Base-by-base conservation (phyloP, 352 stramenopile genomes). In the Pilasporangium apinafurcum region DNA sequence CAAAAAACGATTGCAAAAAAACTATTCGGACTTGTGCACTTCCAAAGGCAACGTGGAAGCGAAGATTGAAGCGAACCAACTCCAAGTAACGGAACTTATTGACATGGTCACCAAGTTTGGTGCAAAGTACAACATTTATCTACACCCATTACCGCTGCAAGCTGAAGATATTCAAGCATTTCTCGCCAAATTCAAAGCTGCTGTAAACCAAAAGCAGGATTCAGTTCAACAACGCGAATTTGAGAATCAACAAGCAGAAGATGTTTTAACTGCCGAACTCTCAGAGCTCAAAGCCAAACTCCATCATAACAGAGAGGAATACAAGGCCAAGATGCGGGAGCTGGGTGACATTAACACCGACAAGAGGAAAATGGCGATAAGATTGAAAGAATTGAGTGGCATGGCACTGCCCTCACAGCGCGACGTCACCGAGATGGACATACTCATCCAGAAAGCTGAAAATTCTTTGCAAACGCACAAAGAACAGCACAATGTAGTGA, bases 71-170 rank as follows among this genome's bases (percentile, higher is more conserved):
- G 51, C 32, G 1, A 67, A 77, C 26, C 64, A 84, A 38, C 45
- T 51, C 6, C 34, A 49, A 18, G 43, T 76, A 2, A 56, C 49
- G 5, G 57, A 81, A 10, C 18, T 89, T 2, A 53, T 92, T 27
- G 46, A 73, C 29, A 52, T 66, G 25, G 72, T 61, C 0, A 53
- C 48, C 1, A 57, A 59, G 18, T 54, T 79, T 8, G 66, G 78
- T 3, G 66, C 59, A 8, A 82, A 81, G 41, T 86, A 91, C 46
- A 48, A 63, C 12, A 81, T 91, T 34, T 61, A 81, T 24, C 37
- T 64, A 9, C 64, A 73, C 25, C 59, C 63, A 1, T 30, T 91
- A 13, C 71, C 70, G 18, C 70, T 71, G 0, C 62, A 83, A 42
- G 58, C 65, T 5, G 59, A 73, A 3, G 73, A 79, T n/a, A 56